Conservation (phyloP, 139 green algal genomes). For the Tetradesmus lagerheimii region DNA sequence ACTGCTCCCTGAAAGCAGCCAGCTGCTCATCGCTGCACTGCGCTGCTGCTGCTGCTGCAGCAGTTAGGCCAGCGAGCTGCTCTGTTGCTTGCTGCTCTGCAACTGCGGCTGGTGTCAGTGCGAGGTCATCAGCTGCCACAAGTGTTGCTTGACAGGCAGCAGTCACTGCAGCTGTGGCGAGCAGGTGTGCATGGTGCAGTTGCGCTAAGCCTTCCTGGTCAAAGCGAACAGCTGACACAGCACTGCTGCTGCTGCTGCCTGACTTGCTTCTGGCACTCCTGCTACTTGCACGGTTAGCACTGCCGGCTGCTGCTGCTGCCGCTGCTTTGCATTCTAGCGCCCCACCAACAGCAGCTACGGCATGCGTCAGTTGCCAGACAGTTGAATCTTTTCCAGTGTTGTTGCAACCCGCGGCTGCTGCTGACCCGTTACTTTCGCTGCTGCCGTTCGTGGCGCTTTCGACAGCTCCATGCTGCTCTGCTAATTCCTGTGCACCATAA, state of each 20-base stretch:
- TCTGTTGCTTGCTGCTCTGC: not conserved
- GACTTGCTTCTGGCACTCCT: not conserved
- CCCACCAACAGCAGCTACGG: not conserved
- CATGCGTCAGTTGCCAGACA: not conserved
- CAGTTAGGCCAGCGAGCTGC: not conserved
- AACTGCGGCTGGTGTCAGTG: not conserved
- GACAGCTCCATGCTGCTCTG: constrained; percentile 42
- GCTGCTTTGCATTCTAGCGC: not conserved
- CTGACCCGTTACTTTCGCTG: not conserved
- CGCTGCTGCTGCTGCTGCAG: not conserved
- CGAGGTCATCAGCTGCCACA: not conserved
- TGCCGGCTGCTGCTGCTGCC: not conserved
- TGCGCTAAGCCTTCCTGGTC: not conserved
- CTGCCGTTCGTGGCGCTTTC: too few relatives aligned
- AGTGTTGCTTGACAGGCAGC: not conserved
- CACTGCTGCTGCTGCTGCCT: not conserved
- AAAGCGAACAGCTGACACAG: not conserved
- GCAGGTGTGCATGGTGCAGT: constrained; percentile 29
- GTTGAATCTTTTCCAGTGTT: not conserved
- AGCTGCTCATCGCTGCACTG: not conserved
- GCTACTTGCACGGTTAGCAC: not conserved
- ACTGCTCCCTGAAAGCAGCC: not conserved
- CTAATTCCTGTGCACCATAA: not conserved
- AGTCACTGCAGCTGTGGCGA: not conserved
- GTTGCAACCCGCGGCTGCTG: not conserved